Evolutionary conservation across 768 basidiomycete species (phyloP).

Genomic region (Xerocomellus intermedius): DNA sequence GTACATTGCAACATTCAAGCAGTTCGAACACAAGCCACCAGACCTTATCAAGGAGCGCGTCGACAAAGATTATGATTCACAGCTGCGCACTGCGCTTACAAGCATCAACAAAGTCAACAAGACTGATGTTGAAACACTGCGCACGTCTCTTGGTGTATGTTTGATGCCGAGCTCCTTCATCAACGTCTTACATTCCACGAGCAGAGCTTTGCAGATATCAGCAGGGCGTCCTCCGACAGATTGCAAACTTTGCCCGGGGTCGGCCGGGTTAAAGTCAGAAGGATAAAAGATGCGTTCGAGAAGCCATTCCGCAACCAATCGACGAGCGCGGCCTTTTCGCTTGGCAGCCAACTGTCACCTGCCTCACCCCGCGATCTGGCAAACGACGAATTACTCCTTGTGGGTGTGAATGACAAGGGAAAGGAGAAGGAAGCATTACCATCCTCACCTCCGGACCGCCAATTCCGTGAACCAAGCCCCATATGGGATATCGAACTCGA

Average conservation of each 20-base stretch:
- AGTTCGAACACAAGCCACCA: slow-evolving; percentile 91
- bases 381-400: background rate
- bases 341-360: slow-evolving; percentile 24
- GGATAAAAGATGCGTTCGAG: slow-evolving; percentile 88
- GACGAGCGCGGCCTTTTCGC: slow-evolving; percentile 44
- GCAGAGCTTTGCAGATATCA: slow-evolving; percentile 86
- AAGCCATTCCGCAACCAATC: slow-evolving; percentile 77
- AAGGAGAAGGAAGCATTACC: slow-evolving; percentile 24
- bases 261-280: slow-evolving; percentile 89
- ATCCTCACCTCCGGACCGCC: slow-evolving; percentile 8
- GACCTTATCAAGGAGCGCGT: slow-evolving; percentile 92
- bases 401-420: slow-evolving; percentile 2
- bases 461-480: slow-evolving; percentile 51
- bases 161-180: background rate
- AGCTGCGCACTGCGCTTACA: slow-evolving; percentile 80
- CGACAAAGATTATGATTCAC: slow-evolving; percentile 83
- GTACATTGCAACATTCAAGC: slow-evolving; percentile 89
- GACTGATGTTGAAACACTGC: slow-evolving; percentile 92
- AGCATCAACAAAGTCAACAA: slow-evolving; percentile 94
- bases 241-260: slow-evolving; percentile 87
- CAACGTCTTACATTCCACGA: slow-evolving; percentile 2
- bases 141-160: slow-evolving; percentile 88
- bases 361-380: background rate
- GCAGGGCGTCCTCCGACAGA: slow-evolving; percentile 67
- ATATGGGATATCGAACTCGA: slow-evolving; percentile 75